A percentile compares a stretch with the other conserved stretches of the same genome.
These are phyloP conservation scores for Bruguiera hainesii DNA, from an alignment of 441 rosid genomes.

Conservation along the genomic window DNA sequence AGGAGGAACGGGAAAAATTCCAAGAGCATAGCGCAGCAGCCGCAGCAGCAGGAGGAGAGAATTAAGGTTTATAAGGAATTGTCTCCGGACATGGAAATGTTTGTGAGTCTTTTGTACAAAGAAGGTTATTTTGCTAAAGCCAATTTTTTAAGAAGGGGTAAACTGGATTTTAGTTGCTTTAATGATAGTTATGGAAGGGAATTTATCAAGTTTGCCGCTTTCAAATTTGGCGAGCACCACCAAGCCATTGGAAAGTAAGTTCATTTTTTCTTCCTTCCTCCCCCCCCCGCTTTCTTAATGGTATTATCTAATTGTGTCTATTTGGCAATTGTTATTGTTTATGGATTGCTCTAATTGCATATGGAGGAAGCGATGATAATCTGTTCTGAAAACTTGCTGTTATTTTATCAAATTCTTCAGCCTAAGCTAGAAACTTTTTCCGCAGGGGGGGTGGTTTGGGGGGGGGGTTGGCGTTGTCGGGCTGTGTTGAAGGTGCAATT, in stretches of 20 bases:
- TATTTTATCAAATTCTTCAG: no score
- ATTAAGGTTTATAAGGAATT: slow-evolving; percentile 41
- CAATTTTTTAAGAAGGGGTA: slow-evolving; percentile 42
- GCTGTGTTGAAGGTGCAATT: no score
- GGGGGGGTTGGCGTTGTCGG: no score
- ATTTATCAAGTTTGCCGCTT: slow-evolving; percentile 51
- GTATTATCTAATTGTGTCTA: not conserved
- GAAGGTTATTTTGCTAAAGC: slow-evolving; percentile 63
- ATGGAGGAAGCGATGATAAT: no score
- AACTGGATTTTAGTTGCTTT: slow-evolving; percentile 46
- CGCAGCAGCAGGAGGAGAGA: not conserved
- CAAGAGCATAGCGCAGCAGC: slow-evolving; percentile 12
- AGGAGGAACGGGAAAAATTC: slow-evolving; percentile 9
- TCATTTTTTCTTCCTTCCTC: not conserved
- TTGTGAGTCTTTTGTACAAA: slow-evolving; percentile 47
- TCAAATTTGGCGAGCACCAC: slow-evolving; percentile 53
- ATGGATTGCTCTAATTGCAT: not conserved
- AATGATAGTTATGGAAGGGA: slow-evolving; percentile 49
- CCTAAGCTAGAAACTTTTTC: no score
- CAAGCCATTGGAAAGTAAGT: slow-evolving; percentile 78
- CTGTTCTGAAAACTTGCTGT: no score
- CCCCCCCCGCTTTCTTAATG: no score
- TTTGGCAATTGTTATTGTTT: not conserved
- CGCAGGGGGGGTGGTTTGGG: no score
- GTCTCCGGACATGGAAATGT: slow-evolving; percentile 43